Conservation (phyloP, 768 basidiomycete genomes). For the Auriscalpium orientale region DNA sequence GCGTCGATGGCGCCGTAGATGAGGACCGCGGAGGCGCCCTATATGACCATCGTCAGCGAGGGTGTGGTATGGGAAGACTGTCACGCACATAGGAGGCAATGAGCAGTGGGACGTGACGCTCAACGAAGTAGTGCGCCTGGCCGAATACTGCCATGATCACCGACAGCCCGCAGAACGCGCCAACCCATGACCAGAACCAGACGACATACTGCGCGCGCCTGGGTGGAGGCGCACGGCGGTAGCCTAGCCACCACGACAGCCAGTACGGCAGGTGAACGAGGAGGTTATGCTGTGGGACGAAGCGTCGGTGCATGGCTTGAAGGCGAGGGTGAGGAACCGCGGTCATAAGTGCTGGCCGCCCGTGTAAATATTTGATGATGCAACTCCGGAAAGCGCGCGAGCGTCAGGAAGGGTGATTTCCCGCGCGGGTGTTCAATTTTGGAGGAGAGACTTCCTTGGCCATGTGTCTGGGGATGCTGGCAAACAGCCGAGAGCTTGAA, state of each 20-base stretch:
- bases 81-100: constrained; percentile 40
- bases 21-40: constrained; percentile 52
- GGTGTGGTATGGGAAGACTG: neutral
- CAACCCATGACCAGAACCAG: constrained; percentile 48
- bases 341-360: no score
- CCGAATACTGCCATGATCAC: constrained; percentile 43
- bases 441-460: no score
- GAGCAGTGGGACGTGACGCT: constrained; percentile 37
- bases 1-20: constrained; percentile 46
- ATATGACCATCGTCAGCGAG: neutral
- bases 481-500: no score
- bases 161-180: constrained; percentile 42
- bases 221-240: constrained; percentile 19
- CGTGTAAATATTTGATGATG: no score
- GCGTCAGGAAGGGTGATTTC: no score
- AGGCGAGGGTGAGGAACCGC: no score
- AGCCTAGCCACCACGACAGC: neutral
- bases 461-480: no score
- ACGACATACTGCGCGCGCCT: constrained; percentile 28
- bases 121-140: constrained; percentile 39
- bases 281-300: neutral
- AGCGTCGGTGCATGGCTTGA: neutral
- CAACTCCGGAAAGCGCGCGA: no score
- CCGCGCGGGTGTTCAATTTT: no score
- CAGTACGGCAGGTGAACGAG: neutral